Conservation (phyloP, 202 grass and related monocot genomes). For the Eragrostis tef region DNA sequence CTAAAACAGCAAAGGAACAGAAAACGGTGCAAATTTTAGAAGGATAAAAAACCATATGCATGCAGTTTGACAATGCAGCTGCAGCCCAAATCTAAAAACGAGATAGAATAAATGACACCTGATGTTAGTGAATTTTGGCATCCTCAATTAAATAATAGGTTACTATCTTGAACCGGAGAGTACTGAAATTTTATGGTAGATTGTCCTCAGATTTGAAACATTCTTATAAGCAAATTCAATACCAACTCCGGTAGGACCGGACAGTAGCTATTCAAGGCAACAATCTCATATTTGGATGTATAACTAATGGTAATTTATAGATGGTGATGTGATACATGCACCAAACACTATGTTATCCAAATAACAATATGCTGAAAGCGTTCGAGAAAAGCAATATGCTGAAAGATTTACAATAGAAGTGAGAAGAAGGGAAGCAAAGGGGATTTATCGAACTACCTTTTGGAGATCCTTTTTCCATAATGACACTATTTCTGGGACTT, state of each 20-base stretch:
- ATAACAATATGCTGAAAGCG: conserved; percentile 24
- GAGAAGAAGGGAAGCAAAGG: conserved; percentile 18
- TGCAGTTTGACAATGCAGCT: conserved; percentile 3
- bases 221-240: conserved; percentile 27
- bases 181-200: background rate
- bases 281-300: conserved; percentile 4
- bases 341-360: conserved; percentile 3
- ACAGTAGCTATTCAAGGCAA: conserved; percentile 1
- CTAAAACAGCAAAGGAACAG: conserved; percentile 48
- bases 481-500: conserved; percentile 73
- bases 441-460: conserved; percentile 47
- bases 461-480: conserved; percentile 82
- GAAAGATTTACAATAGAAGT: conserved; percentile 29
- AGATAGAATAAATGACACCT: conserved; percentile 10
- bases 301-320: conserved; percentile 24
- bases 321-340: background rate
- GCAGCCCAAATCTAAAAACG: conserved; percentile 10
- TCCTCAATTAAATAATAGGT: conserved; percentile 11
- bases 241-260: background rate
- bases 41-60: background rate
- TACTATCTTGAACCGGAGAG: background rate
- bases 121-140: conserved; percentile 1
- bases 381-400: background rate
- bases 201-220: conserved; percentile 33
- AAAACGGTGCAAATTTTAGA: background rate